phyloP scores from a whole-genome alignment of 1,284 basidiomycete genomes.

The Ustilago vetiveriae region DNA sequence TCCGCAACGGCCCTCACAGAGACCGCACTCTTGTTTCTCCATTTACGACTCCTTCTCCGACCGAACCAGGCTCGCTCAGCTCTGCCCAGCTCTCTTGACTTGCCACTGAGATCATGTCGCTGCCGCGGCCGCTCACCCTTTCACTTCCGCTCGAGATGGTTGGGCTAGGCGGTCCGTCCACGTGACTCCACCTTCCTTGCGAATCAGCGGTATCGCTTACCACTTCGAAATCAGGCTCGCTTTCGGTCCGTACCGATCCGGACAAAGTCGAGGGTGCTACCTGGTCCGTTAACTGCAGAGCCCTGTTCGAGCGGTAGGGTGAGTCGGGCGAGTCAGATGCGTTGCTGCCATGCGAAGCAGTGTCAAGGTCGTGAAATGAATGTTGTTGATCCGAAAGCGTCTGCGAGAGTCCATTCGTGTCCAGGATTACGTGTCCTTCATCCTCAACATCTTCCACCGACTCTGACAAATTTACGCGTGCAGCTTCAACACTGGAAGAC shows the following conservation, averaged over 20 bases:
- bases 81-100: constrained; percentile 47
- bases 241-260: constrained; percentile 3
- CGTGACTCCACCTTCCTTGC: constrained; percentile 28
- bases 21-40: constrained; percentile 4
- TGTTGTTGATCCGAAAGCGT: constrained; percentile 38
- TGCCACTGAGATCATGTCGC: constrained; percentile 8
- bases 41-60: constrained; percentile 9
- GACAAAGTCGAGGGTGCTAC: background rate
- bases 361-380: constrained; percentile 13
- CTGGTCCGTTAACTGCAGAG: constrained; percentile 6
- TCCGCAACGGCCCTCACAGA: background rate
- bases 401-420: constrained; percentile 43
- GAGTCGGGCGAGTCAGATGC: constrained; percentile 1
- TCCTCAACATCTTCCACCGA: background rate
- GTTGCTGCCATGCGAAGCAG: constrained; percentile 4
- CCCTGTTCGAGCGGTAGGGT: constrained; percentile 31
- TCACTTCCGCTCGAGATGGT: constrained; percentile 35
- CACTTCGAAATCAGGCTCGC: constrained; percentile 40
- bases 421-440: constrained; percentile 21
- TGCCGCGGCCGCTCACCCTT: constrained; percentile 1
- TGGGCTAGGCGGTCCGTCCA: constrained; percentile 28
- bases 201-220: constrained; percentile 26
- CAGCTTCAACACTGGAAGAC: background rate
- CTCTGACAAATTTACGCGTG: background rate
- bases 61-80: constrained; percentile 31